Percentiles rank a stretch among this genome's conserved stretches.
phyloP scores from a whole-genome alignment of 164 flowering plant genomes.

The Nelumbo lutea region DNA sequence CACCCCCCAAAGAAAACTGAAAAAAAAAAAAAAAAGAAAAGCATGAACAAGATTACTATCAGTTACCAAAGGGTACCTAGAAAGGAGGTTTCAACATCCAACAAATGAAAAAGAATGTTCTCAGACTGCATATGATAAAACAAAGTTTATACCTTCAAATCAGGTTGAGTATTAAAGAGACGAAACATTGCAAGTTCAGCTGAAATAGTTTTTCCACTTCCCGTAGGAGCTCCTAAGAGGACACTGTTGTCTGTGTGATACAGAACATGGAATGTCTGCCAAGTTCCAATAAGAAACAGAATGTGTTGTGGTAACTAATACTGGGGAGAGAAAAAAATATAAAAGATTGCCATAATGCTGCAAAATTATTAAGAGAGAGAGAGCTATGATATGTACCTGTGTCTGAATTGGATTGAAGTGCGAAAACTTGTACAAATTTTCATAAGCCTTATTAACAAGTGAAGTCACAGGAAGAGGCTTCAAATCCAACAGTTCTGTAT shows the following conservation, averaged over 20 bases:
- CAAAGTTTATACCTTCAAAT: slow-evolving; percentile 74
- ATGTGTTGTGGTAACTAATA: slow-evolving; percentile 1
- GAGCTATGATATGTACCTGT: slow-evolving; percentile 48
- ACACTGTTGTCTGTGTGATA: slow-evolving; percentile 90
- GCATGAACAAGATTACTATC: too few species aligned
- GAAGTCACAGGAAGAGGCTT: slow-evolving; percentile 91
- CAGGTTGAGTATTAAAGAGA: slow-evolving; percentile 90
- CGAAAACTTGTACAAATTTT: slow-evolving; percentile 75
- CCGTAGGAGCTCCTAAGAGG: slow-evolving; percentile 98
- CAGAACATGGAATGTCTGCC: slow-evolving; percentile 84
- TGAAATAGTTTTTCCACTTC: slow-evolving; percentile 99
- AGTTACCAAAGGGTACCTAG: too few species aligned
- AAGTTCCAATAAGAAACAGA: slow-evolving; percentile 12
- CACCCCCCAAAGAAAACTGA: too few species aligned
- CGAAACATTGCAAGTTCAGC: slow-evolving; percentile 99
- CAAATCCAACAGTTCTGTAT: slow-evolving; percentile 92
- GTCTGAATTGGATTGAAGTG: slow-evolving; percentile 99
- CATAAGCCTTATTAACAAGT: slow-evolving; percentile 66
- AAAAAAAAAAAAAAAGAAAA: too few species aligned
- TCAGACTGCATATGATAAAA: neutral
- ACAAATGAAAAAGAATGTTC: neutral
- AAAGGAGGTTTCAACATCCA: neutral
- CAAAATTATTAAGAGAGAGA: neutral
- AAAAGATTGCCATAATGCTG: neutral
- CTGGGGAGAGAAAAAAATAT: neutral